Evolutionary conservation across 2,329 filamentous ascomycete species (phyloP), one percentile per base, ranked within the genome.

Genomic region (Xylaria sp.): DNA sequence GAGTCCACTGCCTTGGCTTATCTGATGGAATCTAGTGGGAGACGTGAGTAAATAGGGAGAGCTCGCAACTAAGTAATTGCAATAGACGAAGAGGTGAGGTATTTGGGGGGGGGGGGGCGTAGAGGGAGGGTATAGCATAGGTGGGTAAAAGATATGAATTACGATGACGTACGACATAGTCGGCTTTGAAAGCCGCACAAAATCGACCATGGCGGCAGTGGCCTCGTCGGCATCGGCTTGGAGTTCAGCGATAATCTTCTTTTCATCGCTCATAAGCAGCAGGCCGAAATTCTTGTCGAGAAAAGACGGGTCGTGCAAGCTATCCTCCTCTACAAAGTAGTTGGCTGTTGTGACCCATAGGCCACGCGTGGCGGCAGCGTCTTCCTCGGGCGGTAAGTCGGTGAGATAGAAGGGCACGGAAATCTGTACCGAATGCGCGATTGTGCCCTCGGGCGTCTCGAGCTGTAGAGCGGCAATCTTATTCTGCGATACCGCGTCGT

Each of bases 281-380:
- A 99, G 83, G 0, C 92, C 93, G 75, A 97, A 97, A 78, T 97
- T 93, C 73, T 93, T 94, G 70, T 94, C 93, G 54, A 97, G 84
- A 63, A 91, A 90, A 1, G 87, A 85, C 0, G 89, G 87, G 23
- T 92, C 90, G 50, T 91, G 87, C 1, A 86, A 81, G 13, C 88
- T 88, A 66, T 94, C 92, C 40, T 93, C 89, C 48, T 90, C 86
- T 21, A 88, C 84, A 51, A 93, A 87, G 12, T 91, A 90, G 74
- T 95, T 94, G 35, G 93, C 92, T 0, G 94, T 97, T 0, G 94
- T 97, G 23, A 97, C 84, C 91, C 93, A 95, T 0, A 97, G 84
- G 0, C 93, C 93, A 5, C 88, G 90, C 71, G 92, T 90, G 57
- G 90, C 87, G 37, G 87, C 65, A 12, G 68, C 87, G 63, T 93